Evolutionary conservation across 345 rosid species (phyloP).

Genomic region (Salix brachista): DNA sequence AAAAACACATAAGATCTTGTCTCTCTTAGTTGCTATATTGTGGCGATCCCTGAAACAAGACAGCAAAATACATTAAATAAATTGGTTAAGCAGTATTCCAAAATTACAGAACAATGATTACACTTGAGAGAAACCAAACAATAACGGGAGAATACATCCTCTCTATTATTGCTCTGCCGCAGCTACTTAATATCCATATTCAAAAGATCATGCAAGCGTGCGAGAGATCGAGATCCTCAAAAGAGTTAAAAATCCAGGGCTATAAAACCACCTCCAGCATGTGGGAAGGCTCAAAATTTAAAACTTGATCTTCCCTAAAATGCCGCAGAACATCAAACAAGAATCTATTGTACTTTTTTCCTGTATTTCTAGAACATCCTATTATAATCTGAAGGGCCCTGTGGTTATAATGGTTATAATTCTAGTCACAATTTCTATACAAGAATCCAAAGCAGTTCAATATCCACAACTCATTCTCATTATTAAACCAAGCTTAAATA

Average conservation of each 20-base stretch:
- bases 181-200: neutral
- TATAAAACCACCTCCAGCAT: neutral
- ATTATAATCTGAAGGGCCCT: neutral
- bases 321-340: neutral
- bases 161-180: neutral
- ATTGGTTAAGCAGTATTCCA: neutral
- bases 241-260: neutral
- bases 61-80: neutral
- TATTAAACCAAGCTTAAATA: neutral
- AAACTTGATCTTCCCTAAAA: neutral
- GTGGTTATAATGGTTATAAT: neutral
- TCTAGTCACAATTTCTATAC: neutral
- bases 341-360: neutral
- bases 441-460: neutral
- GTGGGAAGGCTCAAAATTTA: neutral
- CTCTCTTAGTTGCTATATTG: constrained; percentile 61
- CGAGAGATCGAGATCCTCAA: neutral
- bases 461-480: neutral
- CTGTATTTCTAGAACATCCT: neutral
- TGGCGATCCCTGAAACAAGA: constrained; percentile 60
- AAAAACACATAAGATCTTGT: constrained; percentile 52
- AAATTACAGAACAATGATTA: neutral
- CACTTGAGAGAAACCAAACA: neutral
- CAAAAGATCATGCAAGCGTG: neutral
- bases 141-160: neutral